Conservation (phyloP, 140 eudicot species). For the Bidens hawaiensis region DNA sequence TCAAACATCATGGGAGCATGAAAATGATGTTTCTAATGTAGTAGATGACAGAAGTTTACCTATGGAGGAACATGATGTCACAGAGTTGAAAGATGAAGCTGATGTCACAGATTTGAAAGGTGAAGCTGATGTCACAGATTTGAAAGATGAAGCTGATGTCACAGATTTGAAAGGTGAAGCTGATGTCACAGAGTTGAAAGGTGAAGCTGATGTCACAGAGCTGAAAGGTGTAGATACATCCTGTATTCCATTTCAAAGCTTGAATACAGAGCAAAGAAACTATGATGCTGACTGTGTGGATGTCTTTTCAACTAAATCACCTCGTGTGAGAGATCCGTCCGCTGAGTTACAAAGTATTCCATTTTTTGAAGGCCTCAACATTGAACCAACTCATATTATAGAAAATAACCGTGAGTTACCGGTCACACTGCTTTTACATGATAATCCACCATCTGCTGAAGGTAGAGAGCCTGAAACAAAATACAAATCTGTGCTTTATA, state of each 20-base stretch:
- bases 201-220: constrained; percentile 18
- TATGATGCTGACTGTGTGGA: constrained; percentile 9
- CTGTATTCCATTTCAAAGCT: not conserved
- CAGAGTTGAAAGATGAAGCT: not conserved
- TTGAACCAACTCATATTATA: not conserved
- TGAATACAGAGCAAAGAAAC: constrained; percentile 18
- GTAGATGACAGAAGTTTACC: constrained; percentile 8
- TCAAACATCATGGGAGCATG: no score
- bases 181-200: no score
- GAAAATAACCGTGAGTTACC: not conserved
- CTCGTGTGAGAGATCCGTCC: not conserved
- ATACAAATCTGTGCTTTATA: constrained; percentile 14
- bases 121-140: no score
- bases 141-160: constrained; percentile 10
- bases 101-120: constrained; percentile 17
- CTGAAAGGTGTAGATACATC: constrained; percentile 3
- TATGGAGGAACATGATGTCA: constrained; percentile 9
- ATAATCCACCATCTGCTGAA: constrained; percentile 15
- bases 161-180: no score
- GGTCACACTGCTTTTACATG: constrained; percentile 4
- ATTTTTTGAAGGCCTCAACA: not conserved
- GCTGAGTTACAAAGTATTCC: not conserved
- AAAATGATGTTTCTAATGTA: constrained; percentile 16
- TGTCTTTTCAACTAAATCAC: constrained; percentile 6
- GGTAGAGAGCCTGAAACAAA: constrained; percentile 13